phyloP scores from a whole-genome alignment of 2,329 filamentous ascomycete genomes.

The Cercospora nicotianae region DNA sequence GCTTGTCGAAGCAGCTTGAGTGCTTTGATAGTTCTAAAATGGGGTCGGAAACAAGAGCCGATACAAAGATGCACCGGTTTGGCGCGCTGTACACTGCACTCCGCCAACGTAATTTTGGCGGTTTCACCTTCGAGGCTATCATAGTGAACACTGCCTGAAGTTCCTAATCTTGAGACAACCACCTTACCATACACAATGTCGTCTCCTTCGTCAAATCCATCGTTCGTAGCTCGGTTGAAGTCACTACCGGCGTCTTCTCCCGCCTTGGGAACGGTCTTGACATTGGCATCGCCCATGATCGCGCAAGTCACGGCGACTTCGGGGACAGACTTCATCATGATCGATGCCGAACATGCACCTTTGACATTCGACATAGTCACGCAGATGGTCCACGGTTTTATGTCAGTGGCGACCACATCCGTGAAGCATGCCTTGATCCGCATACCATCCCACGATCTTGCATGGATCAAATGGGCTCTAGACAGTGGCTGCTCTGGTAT shows the following conservation, averaged over 20 bases:
- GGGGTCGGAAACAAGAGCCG: constrained; percentile 1
- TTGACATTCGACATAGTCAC: not conserved
- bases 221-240: not conserved
- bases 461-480: not conserved
- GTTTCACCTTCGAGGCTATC: not conserved
- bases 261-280: not conserved
- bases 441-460: not conserved
- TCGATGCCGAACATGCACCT: not conserved
- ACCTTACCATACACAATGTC: not conserved
- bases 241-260: not conserved
- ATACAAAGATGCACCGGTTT: not conserved
- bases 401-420: not conserved
- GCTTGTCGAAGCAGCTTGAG: not conserved
- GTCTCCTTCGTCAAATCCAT: not conserved
- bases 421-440: not conserved
- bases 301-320: not conserved
- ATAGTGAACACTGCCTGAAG: not conserved
- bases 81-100: not conserved
- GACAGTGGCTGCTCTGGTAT: not conserved
- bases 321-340: not conserved
- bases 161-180: not conserved
- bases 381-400: not conserved
- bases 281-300: not conserved
- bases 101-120: not conserved
- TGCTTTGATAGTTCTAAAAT: not conserved